Conservation (phyloP, 2,329 filamentous ascomycete species). For the Microdochium paspali region DNA sequence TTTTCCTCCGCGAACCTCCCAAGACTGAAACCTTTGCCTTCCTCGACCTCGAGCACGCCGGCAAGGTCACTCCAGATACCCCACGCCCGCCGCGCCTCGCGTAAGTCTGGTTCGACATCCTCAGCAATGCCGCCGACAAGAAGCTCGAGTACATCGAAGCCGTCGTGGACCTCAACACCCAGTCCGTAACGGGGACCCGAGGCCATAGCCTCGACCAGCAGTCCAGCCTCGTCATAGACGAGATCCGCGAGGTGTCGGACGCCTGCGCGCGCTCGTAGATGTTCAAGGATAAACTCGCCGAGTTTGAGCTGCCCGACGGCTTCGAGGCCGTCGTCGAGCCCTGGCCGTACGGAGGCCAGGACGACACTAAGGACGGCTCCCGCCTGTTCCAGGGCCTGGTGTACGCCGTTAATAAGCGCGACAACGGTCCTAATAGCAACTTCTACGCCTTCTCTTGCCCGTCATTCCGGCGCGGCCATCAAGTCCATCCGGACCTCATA, state of each 20-base stretch:
- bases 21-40: conserved; percentile 50
- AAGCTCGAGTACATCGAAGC: conserved; percentile 15
- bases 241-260: conserved; percentile 24
- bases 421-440: conserved; percentile 30
- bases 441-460: too few relatives aligned
- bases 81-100: conserved; percentile 31
- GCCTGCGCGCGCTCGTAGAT: conserved; percentile 16
- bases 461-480: too few relatives aligned
- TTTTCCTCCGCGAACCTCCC: conserved; percentile 53
- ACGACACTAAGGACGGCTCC: conserved; percentile 15
- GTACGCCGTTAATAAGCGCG: conserved; percentile 19
- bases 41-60: conserved; percentile 50
- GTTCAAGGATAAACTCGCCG: conserved; percentile 20
- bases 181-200: conserved; percentile 1
- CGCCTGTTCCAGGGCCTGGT: conserved; percentile 23
- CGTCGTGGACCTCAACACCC: conserved; percentile 19
- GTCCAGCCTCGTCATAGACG: conserved; percentile 10
- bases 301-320: conserved; percentile 31
- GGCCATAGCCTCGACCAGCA: not conserved
- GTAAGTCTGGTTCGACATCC: conserved; percentile 24
- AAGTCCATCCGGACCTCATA: too few relatives aligned
- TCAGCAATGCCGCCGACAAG: conserved; percentile 8
- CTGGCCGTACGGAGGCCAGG: conserved; percentile 26
- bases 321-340: conserved; percentile 38
- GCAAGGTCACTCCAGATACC: conserved; percentile 29